Evolutionary conservation across 2,329 filamentous ascomycete species (phyloP).

Genomic region (Colletotrichum sp.): DNA sequence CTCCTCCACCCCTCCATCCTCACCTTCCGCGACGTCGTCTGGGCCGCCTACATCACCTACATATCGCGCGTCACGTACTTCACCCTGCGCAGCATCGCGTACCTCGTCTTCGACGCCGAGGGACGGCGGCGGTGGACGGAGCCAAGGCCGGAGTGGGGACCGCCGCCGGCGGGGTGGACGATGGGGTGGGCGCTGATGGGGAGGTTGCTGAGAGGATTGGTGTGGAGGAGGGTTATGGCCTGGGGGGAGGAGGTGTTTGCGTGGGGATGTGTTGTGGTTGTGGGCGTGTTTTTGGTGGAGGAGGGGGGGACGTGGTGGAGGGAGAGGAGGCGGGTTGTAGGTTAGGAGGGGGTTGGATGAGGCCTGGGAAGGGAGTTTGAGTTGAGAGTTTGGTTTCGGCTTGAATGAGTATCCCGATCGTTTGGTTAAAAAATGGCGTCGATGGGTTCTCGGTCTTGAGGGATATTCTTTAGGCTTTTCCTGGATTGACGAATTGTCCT

Average conservation of each 20-base stretch:
- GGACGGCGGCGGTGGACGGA: not conserved
- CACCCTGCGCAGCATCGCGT: not conserved
- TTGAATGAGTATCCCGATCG: no score
- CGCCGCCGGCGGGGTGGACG: not conserved
- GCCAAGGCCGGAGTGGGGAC: not conserved
- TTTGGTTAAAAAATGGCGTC: no score
- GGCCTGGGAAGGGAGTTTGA: accelerated
- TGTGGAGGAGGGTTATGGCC: not conserved
- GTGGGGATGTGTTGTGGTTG: not conserved
- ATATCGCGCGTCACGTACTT: not conserved
- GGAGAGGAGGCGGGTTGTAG: no score
- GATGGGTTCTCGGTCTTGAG: no score
- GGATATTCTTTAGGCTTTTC: no score
- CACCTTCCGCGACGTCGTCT: not conserved
- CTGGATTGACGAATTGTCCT: accelerated
- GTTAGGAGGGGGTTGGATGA: not conserved
- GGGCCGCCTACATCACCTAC: not conserved
- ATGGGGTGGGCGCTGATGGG: not conserved
- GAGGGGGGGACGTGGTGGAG: not conserved
- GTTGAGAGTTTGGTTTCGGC: no score
- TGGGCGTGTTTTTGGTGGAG: not conserved
- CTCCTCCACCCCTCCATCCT: not conserved
- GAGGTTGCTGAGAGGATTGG: not conserved
- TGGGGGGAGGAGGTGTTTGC: not conserved
- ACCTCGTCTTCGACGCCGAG: not conserved